A percentile compares a stretch with the other conserved stretches of the same genome.
Conservation (phyloP, 1,284 basidiomycete species). For the Boletus nobilissimus region DNA sequence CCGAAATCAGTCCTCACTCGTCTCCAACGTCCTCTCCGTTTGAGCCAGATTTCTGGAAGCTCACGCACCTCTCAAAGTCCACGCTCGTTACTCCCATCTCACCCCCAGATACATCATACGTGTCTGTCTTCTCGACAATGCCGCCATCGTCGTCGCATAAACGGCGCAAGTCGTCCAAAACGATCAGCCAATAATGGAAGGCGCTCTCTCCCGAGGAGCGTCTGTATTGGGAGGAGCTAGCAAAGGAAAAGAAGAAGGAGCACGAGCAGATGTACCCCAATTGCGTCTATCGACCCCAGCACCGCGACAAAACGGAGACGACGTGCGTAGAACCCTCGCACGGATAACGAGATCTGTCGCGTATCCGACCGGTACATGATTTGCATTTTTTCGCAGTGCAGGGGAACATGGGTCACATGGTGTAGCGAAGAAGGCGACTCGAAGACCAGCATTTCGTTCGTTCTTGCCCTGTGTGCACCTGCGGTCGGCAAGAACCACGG, state of each 20-base stretch:
- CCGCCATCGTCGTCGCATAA: slow-evolving; percentile 57
- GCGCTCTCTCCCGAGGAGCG: slow-evolving; percentile 66
- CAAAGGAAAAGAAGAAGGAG: slow-evolving; percentile 68
- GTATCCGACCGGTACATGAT: no score
- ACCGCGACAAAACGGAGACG: no score
- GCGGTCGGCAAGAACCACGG: slow-evolving; percentile 52
- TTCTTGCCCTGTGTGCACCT: slow-evolving; percentile 57
- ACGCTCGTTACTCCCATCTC: slow-evolving; percentile 58
- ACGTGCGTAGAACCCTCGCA: no score
- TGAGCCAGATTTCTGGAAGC: slow-evolving; percentile 69
- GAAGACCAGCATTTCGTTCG: slow-evolving; percentile 63
- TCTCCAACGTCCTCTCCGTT: slow-evolving; percentile 74
- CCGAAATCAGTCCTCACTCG: slow-evolving; percentile 68
- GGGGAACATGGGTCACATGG: slow-evolving; percentile 67
- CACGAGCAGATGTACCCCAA: slow-evolving; percentile 73
- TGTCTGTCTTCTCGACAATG: slow-evolving; percentile 53
- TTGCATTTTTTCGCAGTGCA: no score
- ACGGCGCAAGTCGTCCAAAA: slow-evolving; percentile 76
- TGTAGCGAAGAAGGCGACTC: slow-evolving; percentile 59
- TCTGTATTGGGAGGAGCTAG: slow-evolving; percentile 69
- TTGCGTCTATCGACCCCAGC: slow-evolving; percentile 81
- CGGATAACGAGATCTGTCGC: no score
- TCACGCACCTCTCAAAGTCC: slow-evolving; percentile 56
- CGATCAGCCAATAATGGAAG: slow-evolving; percentile 82
- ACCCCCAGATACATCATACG: slow-evolving; percentile 37